Conservation (phyloP, 2,329 filamentous ascomycete species). For the Monilinia fructigena region DNA sequence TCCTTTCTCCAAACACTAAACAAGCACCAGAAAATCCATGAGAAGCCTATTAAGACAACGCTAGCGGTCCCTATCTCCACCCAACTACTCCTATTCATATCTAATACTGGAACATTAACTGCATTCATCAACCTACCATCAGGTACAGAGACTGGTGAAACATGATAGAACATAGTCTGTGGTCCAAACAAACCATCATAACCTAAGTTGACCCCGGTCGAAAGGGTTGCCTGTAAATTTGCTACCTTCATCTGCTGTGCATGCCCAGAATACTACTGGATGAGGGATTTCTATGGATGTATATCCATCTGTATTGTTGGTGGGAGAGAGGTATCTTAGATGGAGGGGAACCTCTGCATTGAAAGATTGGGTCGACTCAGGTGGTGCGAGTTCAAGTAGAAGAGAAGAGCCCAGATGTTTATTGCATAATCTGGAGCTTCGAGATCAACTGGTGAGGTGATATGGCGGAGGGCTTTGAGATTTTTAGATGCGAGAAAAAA, state of each 20-base stretch:
- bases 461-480: constrained; percentile 63
- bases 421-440: constrained; percentile 86
- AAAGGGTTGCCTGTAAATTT: constrained; percentile 80
- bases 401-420: constrained; percentile 71
- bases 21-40: constrained; percentile 61
- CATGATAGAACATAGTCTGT: constrained; percentile 80
- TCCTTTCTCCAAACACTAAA: constrained; percentile 32
- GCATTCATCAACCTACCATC: constrained; percentile 48
- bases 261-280: constrained; percentile 90
- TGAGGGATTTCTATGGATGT: constrained; percentile 64
- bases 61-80: constrained; percentile 55
- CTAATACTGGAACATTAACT: constrained; percentile 65
- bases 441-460: constrained; percentile 78
- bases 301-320: constrained; percentile 49
- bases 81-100: constrained; percentile 50
- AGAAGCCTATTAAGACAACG: constrained; percentile 62
- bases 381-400: constrained; percentile 69
- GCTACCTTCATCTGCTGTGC: constrained; percentile 61
- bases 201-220: constrained; percentile 75
- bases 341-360: constrained; percentile 76
- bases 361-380: constrained; percentile 48
- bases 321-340: constrained; percentile 74
- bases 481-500: constrained; percentile 85
- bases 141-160: constrained; percentile 48
- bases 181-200: constrained; percentile 79